Evolutionary conservation across 257 asterid species (phyloP).

Genomic region (Gentiana macrophylla): DNA sequence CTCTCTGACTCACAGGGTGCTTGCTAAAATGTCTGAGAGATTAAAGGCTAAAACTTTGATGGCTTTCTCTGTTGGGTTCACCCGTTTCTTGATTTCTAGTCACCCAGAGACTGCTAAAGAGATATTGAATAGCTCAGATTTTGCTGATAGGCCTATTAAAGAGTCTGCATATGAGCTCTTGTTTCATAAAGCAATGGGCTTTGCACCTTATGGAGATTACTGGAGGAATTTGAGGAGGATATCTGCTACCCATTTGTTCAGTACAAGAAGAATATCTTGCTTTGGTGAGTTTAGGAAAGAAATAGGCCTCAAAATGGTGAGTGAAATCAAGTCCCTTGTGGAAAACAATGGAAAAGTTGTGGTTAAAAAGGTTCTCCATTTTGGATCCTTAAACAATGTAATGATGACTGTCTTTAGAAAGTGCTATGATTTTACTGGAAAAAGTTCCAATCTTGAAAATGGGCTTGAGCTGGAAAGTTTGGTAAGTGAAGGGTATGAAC

Average conservation of each 20-base stretch:
- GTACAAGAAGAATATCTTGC: conserved; percentile 38
- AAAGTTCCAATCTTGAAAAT: conserved; percentile 7
- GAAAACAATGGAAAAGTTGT: conserved; percentile 20
- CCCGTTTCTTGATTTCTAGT: conserved; percentile 60
- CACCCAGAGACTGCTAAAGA: conserved; percentile 52
- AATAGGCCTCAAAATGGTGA: conserved; percentile 44
- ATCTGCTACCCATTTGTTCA: conserved; percentile 54
- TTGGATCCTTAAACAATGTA: conserved; percentile 59
- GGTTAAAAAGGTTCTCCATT: conserved; percentile 40
- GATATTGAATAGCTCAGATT: conserved; percentile 54
- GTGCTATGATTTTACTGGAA: conserved; percentile 23
- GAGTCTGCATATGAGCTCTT: conserved; percentile 60
- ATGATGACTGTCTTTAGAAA: conserved; percentile 70
- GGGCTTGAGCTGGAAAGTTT: conserved; percentile 32
- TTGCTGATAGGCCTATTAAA: conserved; percentile 76
- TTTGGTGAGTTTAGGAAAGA: conserved; percentile 29
- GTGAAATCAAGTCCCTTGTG: conserved; percentile 24
- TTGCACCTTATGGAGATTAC: conserved; percentile 74
- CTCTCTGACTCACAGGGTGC: conserved; percentile 36
- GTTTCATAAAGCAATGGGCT: conserved; percentile 81
- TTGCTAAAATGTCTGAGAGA: conserved; percentile 17
- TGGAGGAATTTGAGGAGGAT: conserved; percentile 65
- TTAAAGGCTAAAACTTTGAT: conserved; percentile 33
- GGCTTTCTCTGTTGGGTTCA: conserved; percentile 79
- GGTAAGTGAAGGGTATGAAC: conserved; percentile 63